Percentiles rank a stretch among this genome's conserved stretches.
Conservation (phyloP, 805 yeast species). For the Lipomyces yamanashiensis region DNA sequence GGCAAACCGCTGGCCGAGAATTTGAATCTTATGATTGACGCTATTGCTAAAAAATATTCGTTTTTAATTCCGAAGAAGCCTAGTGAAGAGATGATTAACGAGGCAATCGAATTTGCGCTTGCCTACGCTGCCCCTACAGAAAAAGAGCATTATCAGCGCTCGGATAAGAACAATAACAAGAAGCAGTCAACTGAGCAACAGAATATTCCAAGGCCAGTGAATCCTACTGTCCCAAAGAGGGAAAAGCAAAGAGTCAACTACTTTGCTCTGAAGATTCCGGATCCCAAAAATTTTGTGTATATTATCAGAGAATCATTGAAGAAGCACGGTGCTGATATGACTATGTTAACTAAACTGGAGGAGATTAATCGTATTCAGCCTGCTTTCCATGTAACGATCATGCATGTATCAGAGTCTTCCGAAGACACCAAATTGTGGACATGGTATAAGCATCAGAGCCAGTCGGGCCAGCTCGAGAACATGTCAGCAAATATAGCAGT, state of each 20-base stretch:
- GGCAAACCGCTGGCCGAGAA: constrained; percentile 57
- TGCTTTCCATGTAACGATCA: constrained; percentile 70
- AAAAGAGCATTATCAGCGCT: neutral
- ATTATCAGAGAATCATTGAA: constrained; percentile 25
- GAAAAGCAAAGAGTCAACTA: constrained; percentile 11
- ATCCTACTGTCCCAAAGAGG: neutral
- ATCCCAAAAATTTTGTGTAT: neutral
- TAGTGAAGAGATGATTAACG: constrained; percentile 48
- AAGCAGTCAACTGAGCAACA: neutral
- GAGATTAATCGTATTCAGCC: constrained; percentile 51
- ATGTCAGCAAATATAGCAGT: constrained; percentile 11
- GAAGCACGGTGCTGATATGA: constrained; percentile 20
- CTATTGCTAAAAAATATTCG: constrained; percentile 52
- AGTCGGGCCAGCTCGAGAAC: constrained; percentile 3
- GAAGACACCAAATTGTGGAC: constrained; percentile 29
- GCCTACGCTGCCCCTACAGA: constrained; percentile 5
- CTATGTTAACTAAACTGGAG: constrained; percentile 32
- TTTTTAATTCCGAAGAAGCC: constrained; percentile 51
- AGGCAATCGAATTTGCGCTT: constrained; percentile 60
- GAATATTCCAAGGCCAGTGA: neutral
- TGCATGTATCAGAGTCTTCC: constrained; percentile 49
- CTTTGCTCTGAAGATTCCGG: constrained; percentile 24
- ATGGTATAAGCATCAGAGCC: constrained; percentile 16
- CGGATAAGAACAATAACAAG: neutral
- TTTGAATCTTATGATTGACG: constrained; percentile 50